Conservation (phyloP, 1,284 basidiomycete species). For the Spongispora temasekensis region DNA sequence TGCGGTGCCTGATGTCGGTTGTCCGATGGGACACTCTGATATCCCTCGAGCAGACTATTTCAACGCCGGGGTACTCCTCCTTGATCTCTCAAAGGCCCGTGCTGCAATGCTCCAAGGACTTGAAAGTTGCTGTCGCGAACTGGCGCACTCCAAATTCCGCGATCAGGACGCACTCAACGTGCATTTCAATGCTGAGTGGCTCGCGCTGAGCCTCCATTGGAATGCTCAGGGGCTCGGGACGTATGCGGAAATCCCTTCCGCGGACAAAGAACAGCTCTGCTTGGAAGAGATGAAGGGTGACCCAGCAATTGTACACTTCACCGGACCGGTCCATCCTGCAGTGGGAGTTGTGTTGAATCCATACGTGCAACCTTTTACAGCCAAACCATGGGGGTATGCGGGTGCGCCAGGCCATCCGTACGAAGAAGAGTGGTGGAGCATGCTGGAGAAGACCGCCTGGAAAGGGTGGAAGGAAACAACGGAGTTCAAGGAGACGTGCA, state of each 20-base stretch:
- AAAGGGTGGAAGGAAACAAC: slow-evolving; percentile 36
- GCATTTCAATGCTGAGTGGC: slow-evolving; percentile 47
- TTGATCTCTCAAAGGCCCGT: slow-evolving; percentile 49
- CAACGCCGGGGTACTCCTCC: slow-evolving; percentile 56
- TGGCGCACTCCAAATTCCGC: slow-evolving; percentile 35
- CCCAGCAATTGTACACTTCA: slow-evolving; percentile 57
- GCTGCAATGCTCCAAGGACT: slow-evolving; percentile 28
- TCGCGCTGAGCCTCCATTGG: slow-evolving; percentile 44
- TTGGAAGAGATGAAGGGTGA: slow-evolving; percentile 41
- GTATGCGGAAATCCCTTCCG: slow-evolving; percentile 42
- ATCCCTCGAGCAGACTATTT: slow-evolving; percentile 44
- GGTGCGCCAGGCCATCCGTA: slow-evolving; percentile 55
- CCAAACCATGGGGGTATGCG: slow-evolving; percentile 61
- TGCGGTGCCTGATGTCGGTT: slow-evolving; percentile 52
- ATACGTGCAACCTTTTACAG: slow-evolving; percentile 51
- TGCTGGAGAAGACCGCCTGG: slow-evolving; percentile 47
- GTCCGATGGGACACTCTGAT: slow-evolving; percentile 46
- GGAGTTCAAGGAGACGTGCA: slow-evolving; percentile 24
- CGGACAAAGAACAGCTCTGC: slow-evolving; percentile 38
- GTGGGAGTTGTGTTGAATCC: slow-evolving; percentile 50
- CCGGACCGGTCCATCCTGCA: slow-evolving; percentile 52
- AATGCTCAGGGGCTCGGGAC: slow-evolving; percentile 61
- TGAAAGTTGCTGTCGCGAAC: slow-evolving; percentile 24
- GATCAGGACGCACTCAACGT: slow-evolving; percentile 57
- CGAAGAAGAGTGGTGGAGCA: slow-evolving; percentile 49